Evolutionary conservation across 225 moss, liverwort and hornwort species (phyloP), one percentile per base, ranked within the genome.

Genomic region (Sphagnum tenellum): DNA sequence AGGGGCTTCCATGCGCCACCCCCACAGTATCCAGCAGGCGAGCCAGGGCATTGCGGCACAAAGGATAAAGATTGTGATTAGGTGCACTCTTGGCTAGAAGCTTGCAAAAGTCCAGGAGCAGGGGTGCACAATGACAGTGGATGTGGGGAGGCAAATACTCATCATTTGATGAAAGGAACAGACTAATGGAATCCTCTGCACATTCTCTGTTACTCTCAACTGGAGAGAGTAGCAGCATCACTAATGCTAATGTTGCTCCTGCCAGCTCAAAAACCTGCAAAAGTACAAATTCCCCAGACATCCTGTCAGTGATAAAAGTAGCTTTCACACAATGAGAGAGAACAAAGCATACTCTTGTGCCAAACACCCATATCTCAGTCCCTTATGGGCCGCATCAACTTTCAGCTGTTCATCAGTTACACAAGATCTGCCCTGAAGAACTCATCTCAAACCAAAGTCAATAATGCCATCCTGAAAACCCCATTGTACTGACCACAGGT

Each of bases 41-140:
- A 68, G 96, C 96, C 63, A 96, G 83, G 12, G 96, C 81, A 83
- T 92, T 90, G 50, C 96, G 90, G 71, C 92, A 96, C 46, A 69
- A 77, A 2, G 86, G 64, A 62, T 96, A 96, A n/a, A 96, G 75
- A 67, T 72, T 79, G 69, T 92, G 92, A 50, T 69, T 75, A 10
- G 92, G 96, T 62, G 92, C 92, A 74, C 96, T 96, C 81, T 89
- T 96, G 3, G 86, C 79, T 48, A 96, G 70, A 62, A 96, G 85
- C 77, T 96, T 96, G 83, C 96, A 96, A 63, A 96, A 92, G 69
- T 92, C 96, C 44, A 96, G 80, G 7, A 96, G 88, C 64, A 96
- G 78, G 3, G 92, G 90, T 45, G 92, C 96, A 72, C 96, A 96
- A 73, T 96, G 96, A 63, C 87, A 83, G 61, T 96, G 90, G 62